Percentiles rank a stretch among this genome's conserved stretches.
Conservation (phyloP, 2,329 filamentous ascomycete genomes). For the Cladophialophora yegresii region DNA sequence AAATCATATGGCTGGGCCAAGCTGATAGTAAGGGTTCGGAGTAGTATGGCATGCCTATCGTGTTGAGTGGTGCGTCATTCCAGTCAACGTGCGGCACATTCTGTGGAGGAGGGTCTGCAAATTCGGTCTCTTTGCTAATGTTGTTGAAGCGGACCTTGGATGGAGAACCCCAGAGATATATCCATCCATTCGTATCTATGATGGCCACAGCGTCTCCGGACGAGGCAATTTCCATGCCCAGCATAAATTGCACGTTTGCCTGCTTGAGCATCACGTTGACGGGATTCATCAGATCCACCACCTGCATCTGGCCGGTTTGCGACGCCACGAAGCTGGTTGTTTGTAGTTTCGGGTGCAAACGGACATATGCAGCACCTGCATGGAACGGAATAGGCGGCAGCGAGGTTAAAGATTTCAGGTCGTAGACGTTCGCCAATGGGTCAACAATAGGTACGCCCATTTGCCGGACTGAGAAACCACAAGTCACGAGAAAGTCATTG, state of each 20-base stretch:
- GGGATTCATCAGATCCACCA: slow-evolving; percentile 92
- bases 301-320: slow-evolving; percentile 88
- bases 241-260: slow-evolving; percentile 75
- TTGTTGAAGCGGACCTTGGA: slow-evolving; percentile 85
- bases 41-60: slow-evolving; percentile 90
- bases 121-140: slow-evolving; percentile 73
- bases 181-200: slow-evolving; percentile 73
- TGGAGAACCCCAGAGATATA: slow-evolving; percentile 87
- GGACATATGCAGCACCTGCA: slow-evolving; percentile 86
- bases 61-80: slow-evolving; percentile 76
- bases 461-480: slow-evolving; percentile 84
- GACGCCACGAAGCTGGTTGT: slow-evolving; percentile 94
- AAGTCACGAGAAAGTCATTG: slow-evolving; percentile 92
- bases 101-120: slow-evolving; percentile 68
- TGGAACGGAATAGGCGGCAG: slow-evolving; percentile 90
- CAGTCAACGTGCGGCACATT: slow-evolving; percentile 65
- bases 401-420: slow-evolving; percentile 84
- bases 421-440: slow-evolving; percentile 91
- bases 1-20: slow-evolving; percentile 82
- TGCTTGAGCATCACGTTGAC: slow-evolving; percentile 84
- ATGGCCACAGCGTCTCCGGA: slow-evolving; percentile 84
- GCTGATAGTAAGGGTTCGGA: slow-evolving; percentile 82
- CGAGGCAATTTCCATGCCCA: slow-evolving; percentile 80
- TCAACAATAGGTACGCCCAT: slow-evolving; percentile 80
- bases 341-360: slow-evolving; percentile 93